Evolutionary conservation across 2,329 filamentous ascomycete species (phyloP).

Genomic region (Parastagonospora nodorum): DNA sequence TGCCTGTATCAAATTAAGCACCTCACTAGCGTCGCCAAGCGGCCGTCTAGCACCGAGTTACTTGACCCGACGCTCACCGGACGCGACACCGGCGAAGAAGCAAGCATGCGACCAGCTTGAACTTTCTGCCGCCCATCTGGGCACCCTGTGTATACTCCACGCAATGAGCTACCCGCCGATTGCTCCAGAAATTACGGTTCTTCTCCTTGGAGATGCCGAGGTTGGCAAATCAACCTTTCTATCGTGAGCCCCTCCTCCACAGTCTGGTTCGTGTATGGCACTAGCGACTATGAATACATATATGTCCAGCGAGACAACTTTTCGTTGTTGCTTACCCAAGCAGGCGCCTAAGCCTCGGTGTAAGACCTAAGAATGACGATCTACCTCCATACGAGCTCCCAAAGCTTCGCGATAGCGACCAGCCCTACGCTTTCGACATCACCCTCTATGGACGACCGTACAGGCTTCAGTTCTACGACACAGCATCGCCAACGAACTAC

Average conservation of each 20-base stretch:
- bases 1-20: no score
- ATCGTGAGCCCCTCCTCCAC: slow-evolving; percentile 54
- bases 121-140: background rate
- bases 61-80: background rate
- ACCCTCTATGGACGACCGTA: slow-evolving; percentile 61
- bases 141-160: background rate
- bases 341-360: slow-evolving; percentile 40
- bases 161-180: slow-evolving; percentile 25
- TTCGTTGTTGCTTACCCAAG: background rate
- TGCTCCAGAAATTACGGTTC: slow-evolving; percentile 48
- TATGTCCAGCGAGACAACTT: background rate
- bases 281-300: background rate
- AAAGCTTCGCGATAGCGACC: slow-evolving; percentile 58
- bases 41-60: background rate
- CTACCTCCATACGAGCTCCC: slow-evolving; percentile 47
- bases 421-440: slow-evolving; percentile 65
- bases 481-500: slow-evolving; percentile 62
- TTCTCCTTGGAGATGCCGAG: slow-evolving; percentile 63
- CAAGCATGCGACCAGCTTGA: slow-evolving; percentile 22
- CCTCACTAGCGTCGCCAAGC: background rate
- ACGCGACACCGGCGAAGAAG: background rate
- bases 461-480: slow-evolving; percentile 62
- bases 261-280: background rate
- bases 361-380: slow-evolving; percentile 28
- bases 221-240: slow-evolving; percentile 68